Evolutionary conservation across 2,329 filamentous ascomycete genomes (phyloP), one percentile per base, ranked within the genome.

Genomic region (Daldinia eschscholtzii): DNA sequence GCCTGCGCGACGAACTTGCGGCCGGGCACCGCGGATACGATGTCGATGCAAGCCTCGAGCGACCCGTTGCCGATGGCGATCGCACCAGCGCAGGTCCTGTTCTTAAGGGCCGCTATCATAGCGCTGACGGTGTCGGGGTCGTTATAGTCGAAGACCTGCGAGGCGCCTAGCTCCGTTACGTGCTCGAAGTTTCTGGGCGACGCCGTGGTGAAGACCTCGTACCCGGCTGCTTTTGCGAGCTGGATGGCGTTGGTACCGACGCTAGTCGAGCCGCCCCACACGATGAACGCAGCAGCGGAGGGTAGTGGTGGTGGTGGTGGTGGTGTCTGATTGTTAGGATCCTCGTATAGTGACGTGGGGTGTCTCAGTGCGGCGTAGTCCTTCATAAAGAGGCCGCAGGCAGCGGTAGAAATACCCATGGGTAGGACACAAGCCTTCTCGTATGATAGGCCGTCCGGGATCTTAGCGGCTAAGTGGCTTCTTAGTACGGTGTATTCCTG

Each of bases 221-320:
- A 83, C 2, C 83, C 83, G 6, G 80, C 78, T 1, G 79, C 79
- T 1, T 74, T 69, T 6, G 80, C 79, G 1, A 85, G 78, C 67
- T 85, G 83, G 9, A 84, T 78, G 2, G 80, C 81, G 46, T 53
- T 60, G 35, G 30, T 57, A 1, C 63, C 63, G 28, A 66, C 63
- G n/a, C 42, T 50, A n/a, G 42, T 57, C 39, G 52, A 53, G 23
- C 61, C 62, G 9, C 62, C 66, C n/a, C 28, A 33, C 10, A 65
- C 33, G 26, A 68, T 65, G 41, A 65, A 35, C 3, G 26, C 41
- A 4, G 55, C 44, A 3, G 9, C 30, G 61, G 18, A 6, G 50
- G 33, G 20, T 56, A 53, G 30, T 37, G 59, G 6, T 18, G 44
- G 28, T 30, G 28, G 4, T 30, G 7, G 4, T 30, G 7, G 9